Conservation (phyloP, 192 early-diverging fungal genomes). For the Rhizophlyctis rosea region DNA sequence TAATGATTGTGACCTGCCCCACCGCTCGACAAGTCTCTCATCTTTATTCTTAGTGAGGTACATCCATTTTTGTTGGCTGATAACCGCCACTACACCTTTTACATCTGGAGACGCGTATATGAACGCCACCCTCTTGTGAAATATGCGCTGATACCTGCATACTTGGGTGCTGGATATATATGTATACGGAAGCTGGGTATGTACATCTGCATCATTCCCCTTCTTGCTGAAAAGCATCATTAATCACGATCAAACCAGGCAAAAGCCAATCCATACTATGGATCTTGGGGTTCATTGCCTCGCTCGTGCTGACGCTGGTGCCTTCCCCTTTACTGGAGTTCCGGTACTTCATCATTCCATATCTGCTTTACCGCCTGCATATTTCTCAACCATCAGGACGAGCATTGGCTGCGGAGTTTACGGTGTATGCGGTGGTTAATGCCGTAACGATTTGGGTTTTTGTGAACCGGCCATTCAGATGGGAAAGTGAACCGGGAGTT, state of each 20-base stretch:
- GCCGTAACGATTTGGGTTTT: conserved; percentile 71
- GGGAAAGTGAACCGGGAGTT: conserved; percentile 63
- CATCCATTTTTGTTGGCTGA: conserved; percentile 93
- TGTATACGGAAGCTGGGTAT: conserved; percentile 48
- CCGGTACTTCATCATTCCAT: conserved; percentile 92
- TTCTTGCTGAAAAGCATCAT: conserved; percentile 17
- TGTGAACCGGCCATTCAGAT: conserved; percentile 69
- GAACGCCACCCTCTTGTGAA: conserved; percentile 47
- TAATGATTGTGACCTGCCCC: no score
- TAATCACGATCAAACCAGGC: conserved; percentile 24
- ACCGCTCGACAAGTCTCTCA: no score
- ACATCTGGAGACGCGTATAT: conserved; percentile 84
- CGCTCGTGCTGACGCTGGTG: conserved; percentile 64
- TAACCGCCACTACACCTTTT: conserved; percentile 95
- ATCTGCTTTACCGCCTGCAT: conserved; percentile 68
- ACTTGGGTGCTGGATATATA: conserved; percentile 48
- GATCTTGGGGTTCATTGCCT: conserved; percentile 49
- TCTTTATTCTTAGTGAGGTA: conserved; percentile 60
- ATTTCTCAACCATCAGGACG: conserved; percentile 34
- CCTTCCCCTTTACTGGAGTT: conserved; percentile 94
- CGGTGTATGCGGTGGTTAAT: conserved; percentile 62
- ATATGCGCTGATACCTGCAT: conserved; percentile 66
- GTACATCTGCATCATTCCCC: conserved; percentile 13
- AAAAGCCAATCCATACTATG: conserved; percentile 47
- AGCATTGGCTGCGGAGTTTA: conserved; percentile 33